A percentile compares a stretch with the other conserved stretches of the same genome.
phyloP scores from a whole-genome alignment of 176 grass and related monocot genomes.

The Oryza rufipogon region DNA sequence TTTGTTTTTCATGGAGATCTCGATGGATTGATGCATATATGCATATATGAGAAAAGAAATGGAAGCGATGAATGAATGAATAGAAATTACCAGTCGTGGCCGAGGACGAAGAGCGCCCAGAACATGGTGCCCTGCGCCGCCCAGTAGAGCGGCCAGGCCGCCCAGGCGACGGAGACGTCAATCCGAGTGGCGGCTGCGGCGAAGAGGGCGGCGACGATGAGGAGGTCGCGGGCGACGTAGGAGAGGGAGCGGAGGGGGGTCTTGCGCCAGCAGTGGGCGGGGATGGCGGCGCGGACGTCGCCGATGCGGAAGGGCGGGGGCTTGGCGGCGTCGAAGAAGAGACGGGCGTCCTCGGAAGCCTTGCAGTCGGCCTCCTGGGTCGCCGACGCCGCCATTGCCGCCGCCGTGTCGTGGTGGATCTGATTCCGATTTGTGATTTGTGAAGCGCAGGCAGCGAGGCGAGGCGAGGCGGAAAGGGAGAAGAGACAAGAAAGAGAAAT shows the following conservation, averaged over 20 bases:
- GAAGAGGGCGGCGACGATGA: conserved; percentile 39
- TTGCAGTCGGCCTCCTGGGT: conserved; percentile 38
- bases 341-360: conserved; percentile 29
- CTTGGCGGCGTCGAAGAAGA: conserved; percentile 62
- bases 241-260: conserved; percentile 62
- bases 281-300: conserved; percentile 77
- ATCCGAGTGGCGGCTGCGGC: neutral
- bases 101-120: conserved; percentile 96
- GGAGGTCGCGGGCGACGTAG: conserved; percentile 64
- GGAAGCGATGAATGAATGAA: too few species aligned
- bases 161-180: neutral
- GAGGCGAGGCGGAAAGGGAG: too few species aligned
- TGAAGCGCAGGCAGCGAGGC: too few species aligned
- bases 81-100: conserved; percentile 57
- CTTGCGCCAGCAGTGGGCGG: conserved; percentile 74
- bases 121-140: conserved; percentile 92
- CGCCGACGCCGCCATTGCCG: conserved; percentile 11
- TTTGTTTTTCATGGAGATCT: too few species aligned
- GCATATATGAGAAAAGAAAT: too few species aligned
- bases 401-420: too few species aligned
- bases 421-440: too few species aligned
- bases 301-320: conserved; percentile 90
- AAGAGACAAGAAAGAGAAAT: too few species aligned
- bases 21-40: too few species aligned
- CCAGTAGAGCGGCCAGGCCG: conserved; percentile 69